Evolutionary conservation across 2,329 filamentous ascomycete genomes (phyloP).

Genomic region (Cordyceps tenuipes): DNA sequence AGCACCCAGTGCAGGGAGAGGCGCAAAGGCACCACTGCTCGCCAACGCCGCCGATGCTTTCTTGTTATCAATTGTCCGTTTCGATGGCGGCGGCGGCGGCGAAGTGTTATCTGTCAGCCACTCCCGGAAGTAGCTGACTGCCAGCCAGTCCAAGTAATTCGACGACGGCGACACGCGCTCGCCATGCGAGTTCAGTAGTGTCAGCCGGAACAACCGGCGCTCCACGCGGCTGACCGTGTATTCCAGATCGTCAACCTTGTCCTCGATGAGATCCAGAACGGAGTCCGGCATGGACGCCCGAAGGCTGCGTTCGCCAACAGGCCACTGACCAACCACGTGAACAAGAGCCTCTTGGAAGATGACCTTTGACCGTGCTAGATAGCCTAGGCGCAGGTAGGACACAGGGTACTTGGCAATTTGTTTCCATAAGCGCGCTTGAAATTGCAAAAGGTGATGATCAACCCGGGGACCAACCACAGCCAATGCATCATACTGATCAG

Average conservation of each 20-base stretch:
- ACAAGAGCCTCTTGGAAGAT: constrained; percentile 84
- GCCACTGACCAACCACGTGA: constrained; percentile 94
- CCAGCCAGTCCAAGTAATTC: constrained; percentile 83
- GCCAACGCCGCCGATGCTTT: constrained; percentile 27
- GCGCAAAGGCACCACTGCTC: constrained; percentile 27
- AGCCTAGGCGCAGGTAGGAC: constrained; percentile 83
- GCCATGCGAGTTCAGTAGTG: constrained; percentile 67
- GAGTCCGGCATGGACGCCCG: constrained; percentile 62
- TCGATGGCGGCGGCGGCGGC: constrained; percentile 49
- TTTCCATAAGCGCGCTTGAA: constrained; percentile 85
- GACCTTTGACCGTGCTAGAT: constrained; percentile 72
- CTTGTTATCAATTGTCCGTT: constrained; percentile 9
- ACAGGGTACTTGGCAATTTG: constrained; percentile 96
- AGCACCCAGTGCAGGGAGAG: constrained; percentile 54
- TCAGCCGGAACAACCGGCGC: constrained; percentile 71
- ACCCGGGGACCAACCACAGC: constrained; percentile 80
- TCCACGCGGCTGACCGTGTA: constrained; percentile 75
- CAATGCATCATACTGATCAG: constrained; percentile 92
- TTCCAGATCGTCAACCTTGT: constrained; percentile 87
- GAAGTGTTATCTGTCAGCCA: constrained; percentile 90
- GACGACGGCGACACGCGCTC: constrained; percentile 75
- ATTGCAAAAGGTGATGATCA: constrained; percentile 88
- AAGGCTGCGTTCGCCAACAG: constrained; percentile 67
- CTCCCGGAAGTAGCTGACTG: constrained; percentile 77
- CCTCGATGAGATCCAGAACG: constrained; percentile 84